Evolutionary conservation across 371 early-diverging fungal genomes (phyloP).

Genomic region (Racocetra persica): DNA sequence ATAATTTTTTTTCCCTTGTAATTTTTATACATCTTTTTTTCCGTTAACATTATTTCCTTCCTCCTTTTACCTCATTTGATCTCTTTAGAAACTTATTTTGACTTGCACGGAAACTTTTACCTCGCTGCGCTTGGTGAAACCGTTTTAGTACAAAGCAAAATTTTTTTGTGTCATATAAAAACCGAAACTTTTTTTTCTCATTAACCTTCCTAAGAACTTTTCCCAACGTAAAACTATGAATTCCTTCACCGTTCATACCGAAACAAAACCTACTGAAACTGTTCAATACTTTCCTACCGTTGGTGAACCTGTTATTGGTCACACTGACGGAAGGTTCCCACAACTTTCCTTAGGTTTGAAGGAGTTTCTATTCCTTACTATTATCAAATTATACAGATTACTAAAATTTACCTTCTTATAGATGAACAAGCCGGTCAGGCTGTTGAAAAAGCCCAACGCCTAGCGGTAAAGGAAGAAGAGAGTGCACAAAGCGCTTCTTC

Average conservation of each 20-base stretch:
- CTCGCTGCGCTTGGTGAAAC: slow-evolving; percentile 43
- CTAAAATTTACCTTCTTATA: neutral
- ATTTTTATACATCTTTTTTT: too few species aligned
- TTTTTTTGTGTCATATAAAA: neutral
- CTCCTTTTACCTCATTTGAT: too few species aligned
- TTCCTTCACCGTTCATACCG: slow-evolving; percentile 11
- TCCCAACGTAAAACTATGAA: slow-evolving; percentile 11
- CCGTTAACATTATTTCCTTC: too few species aligned
- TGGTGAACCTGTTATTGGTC: neutral
- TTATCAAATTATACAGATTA: neutral
- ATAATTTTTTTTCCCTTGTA: too few species aligned
- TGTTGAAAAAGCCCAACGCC: slow-evolving; percentile 17
- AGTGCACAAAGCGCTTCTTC: neutral
- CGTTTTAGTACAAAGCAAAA: slow-evolving; percentile 7
- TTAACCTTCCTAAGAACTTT: neutral
- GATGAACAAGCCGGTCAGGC: slow-evolving; percentile 19
- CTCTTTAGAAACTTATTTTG: neutral
- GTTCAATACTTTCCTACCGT: neutral
- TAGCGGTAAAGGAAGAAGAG: slow-evolving; percentile 3
- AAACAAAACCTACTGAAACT: slow-evolving; percentile 9
- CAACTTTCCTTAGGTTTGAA: slow-evolving; percentile 2
- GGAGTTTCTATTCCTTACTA: neutral
- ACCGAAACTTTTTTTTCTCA: slow-evolving; percentile 16
- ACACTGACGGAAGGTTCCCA: neutral
- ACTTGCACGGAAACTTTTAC: slow-evolving; percentile 9